Evolutionary conservation across 441 rosid genomes (phyloP).

Genomic region (Euphorbia schlechtendalii): DNA sequence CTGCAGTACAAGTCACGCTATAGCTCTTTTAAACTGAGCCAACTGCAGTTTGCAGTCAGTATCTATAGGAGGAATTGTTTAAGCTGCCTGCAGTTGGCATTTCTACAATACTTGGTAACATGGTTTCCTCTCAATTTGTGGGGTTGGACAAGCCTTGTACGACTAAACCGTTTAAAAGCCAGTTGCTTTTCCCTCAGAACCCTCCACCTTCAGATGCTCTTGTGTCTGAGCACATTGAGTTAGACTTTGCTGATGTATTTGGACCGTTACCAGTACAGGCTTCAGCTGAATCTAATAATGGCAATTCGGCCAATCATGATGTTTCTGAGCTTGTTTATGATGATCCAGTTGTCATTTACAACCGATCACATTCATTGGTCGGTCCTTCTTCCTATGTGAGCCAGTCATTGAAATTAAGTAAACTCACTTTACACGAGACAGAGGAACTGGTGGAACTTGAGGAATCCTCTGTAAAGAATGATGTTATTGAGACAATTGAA

Average conservation of each 20-base stretch:
- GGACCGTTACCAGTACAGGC: constrained; percentile 64
- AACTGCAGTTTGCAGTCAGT: constrained; percentile 24
- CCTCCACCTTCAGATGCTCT: constrained; percentile 40
- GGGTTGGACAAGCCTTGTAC: constrained; percentile 32
- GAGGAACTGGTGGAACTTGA: constrained; percentile 41
- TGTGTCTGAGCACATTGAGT: constrained; percentile 55
- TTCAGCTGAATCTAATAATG: constrained; percentile 28
- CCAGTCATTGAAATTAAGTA: constrained; percentile 57
- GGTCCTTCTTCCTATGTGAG: constrained; percentile 62
- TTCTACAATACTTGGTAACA: constrained; percentile 18
- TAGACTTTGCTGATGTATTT: constrained; percentile 85
- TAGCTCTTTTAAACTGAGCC: constrained; percentile 26
- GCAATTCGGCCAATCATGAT: constrained; percentile 30
- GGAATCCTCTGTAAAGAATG: constrained; percentile 31
- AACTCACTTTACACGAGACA: constrained; percentile 49
- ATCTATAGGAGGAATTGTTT: not conserved
- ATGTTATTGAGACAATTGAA: constrained; percentile 20
- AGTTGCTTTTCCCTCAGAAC: constrained; percentile 38
- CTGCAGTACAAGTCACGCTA: constrained; percentile 23
- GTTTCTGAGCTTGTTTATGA: constrained; percentile 48
- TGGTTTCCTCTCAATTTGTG: constrained; percentile 67
- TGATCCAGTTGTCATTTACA: constrained; percentile 63
- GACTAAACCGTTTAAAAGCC: constrained; percentile 34
- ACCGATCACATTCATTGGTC: constrained; percentile 81
- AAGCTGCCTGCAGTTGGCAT: constrained; percentile 28